These are phyloP conservation scores for Raffaelea ambrosiae DNA, from an alignment of 2,329 filamentous ascomycete genomes.

Conservation along the genomic window DNA sequence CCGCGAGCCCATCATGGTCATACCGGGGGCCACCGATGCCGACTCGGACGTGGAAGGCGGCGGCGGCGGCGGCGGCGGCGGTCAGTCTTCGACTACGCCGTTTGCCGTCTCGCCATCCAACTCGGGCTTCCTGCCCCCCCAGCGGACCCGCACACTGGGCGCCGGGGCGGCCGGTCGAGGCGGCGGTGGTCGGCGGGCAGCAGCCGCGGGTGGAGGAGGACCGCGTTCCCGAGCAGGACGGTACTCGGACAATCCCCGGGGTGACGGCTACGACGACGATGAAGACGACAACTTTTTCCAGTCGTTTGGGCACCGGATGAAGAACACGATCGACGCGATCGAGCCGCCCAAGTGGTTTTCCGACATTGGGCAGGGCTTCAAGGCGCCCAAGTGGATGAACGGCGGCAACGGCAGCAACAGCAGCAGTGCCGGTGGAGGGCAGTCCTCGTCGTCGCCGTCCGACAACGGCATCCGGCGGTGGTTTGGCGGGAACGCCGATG, in stretches of 20 bases:
- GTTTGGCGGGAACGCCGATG: constrained; percentile 41
- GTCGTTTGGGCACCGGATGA: constrained; percentile 73
- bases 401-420: constrained; percentile 32
- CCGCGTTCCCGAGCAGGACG: constrained; percentile 2
- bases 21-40: constrained; percentile 20
- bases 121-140: constrained; percentile 10
- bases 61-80: too few species aligned
- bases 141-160: constrained; percentile 18
- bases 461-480: constrained; percentile 40
- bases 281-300: constrained; percentile 67
- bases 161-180: too few species aligned
- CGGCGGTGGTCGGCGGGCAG: too few species aligned
- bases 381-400: constrained; percentile 75
- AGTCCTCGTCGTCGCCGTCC: constrained; percentile 2
- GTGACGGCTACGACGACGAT: constrained; percentile 1
- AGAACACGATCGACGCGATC: constrained; percentile 82
- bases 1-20: constrained; percentile 9
- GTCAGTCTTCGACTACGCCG: constrained; percentile 29
- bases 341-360: constrained; percentile 77
- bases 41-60: constrained; percentile 12
- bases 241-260: neutral
- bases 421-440: constrained; percentile 11
- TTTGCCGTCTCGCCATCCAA: constrained; percentile 30
- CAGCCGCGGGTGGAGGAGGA: constrained; percentile 9
- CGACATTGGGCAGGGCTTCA: constrained; percentile 60